These are phyloP conservation scores for Calonectria fujianensis DNA, from an alignment of 2,329 filamentous ascomycete genomes.

Conservation along the genomic window DNA sequence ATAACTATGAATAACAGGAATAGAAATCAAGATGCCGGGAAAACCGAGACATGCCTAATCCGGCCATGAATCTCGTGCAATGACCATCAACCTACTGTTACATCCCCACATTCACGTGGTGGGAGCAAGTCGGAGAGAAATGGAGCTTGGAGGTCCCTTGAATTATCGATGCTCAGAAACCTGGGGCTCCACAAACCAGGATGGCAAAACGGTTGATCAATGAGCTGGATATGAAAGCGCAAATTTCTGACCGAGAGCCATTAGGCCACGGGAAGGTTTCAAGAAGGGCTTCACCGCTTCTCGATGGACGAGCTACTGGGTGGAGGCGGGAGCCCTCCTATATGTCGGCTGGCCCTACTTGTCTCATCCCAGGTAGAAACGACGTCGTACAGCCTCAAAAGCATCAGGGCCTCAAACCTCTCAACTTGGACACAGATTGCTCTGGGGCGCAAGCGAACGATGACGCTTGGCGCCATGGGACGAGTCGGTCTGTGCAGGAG, in stretches of 20 bases:
- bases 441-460: conserved; percentile 43
- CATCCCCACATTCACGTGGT: conserved; percentile 55
- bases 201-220: background rate
- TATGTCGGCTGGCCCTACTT: conserved; percentile 26
- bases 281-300: conserved; percentile 36
- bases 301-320: conserved; percentile 24
- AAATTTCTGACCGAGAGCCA: conserved; percentile 18
- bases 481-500: conserved; percentile 51
- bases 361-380: conserved; percentile 28
- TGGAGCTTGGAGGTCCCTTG: conserved; percentile 33
- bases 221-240: conserved; percentile 6
- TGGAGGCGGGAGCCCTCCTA: conserved; percentile 30
- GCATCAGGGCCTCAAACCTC: conserved; percentile 4
- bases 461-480: conserved; percentile 49
- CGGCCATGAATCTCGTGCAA: conserved; percentile 36
- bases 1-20: conserved; percentile 36
- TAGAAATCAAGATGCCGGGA: conserved; percentile 26
- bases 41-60: conserved; percentile 18
- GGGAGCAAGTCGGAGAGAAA: conserved; percentile 33
- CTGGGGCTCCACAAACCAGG: conserved; percentile 42
- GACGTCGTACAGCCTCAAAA: conserved; percentile 43
- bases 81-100: conserved; percentile 38
- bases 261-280: conserved; percentile 16
- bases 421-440: conserved; percentile 35
- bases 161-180: conserved; percentile 39